Evolutionary conservation across 495 filamentous ascomycete genomes (phyloP), one percentile per base, ranked within the genome.

Genomic region (Xylaria telfairii): DNA sequence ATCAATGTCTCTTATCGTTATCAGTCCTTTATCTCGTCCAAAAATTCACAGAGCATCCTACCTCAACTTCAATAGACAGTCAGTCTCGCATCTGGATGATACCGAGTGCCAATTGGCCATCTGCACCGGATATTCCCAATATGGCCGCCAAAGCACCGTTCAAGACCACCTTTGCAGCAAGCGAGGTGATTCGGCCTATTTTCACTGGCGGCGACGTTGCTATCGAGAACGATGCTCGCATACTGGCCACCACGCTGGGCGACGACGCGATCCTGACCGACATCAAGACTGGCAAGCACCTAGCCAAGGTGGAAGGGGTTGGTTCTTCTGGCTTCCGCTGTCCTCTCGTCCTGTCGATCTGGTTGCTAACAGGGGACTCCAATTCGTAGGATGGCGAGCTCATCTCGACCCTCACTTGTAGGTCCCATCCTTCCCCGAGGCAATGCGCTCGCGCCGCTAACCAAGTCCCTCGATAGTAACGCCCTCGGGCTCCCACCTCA

Each of bases 181-280:
- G 84, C 71, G 88, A 90, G 70, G 90, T 92, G 30, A 93, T 99
- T 54, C 93, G 94, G 74, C 96, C 96, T 44, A 94, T 98, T 54
- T 97, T 95, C 79, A 96, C 95, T 37, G 95, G 96, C 67, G 96
- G 96, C 60, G 90, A 90, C 75, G 91, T 95, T 72, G 90, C 93
- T 46, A 87, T 98, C 53, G 92, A 95, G 84, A 85, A 88, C 80
- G 89, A 87, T 81, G 95, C 94, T 47, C 89, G 90, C 72, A 87
- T 98, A 65, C 86, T 99, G 61, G 94, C 93, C 28, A 93, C 93
- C 28, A 94, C 92, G 46, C 80, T 97, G 15, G 92, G 90, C 28
- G 96, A 99, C 77, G 92, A 97, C 87, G 95, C 89, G 26, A 81
- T 98, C 44, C 82, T 99, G 68, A 95, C 96, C 17, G 90, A 97